Evolutionary conservation across 495 filamentous ascomycete species (phyloP), one percentile per base, ranked within the genome.

Genomic region (Aspergillus panamensis): DNA sequence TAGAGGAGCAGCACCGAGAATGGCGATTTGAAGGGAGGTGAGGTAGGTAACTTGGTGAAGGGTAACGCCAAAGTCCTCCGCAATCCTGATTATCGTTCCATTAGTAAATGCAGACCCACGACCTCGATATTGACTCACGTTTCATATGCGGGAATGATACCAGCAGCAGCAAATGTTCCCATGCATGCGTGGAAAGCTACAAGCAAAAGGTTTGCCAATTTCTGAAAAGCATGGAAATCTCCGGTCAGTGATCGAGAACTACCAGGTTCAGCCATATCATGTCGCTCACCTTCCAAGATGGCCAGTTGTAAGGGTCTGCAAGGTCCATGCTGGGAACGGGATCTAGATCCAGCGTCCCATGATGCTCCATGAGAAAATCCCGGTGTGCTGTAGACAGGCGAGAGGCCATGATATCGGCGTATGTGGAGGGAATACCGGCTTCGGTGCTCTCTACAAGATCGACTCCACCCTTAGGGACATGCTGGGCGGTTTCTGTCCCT

Each of bases 241-340:
- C 37, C 29, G n/a, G 13, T 47, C 25, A 51, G 40, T 40, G 13
- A 25, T 25, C 5, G 25, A 25, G 25, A 17, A 20, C 42, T 7
- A 6, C 40, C 12, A 20, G 1, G 6, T 29, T 30, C 45, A 21
- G 35, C 10, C 14, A 30, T 10, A 13, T 42, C 10, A 4, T n/a
- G 40, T 52, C 20, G 61, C 65, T 61, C 57, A 82, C 80, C 73
- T 82, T 82, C 80, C 79, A 82, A 47, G 65, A 63, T 14, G 79
- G 73, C 81, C 81, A 83, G 58, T 84, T 82, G 58, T 77, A 79
- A 37, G 81, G 81, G 60, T 83, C 81, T n/a, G 73, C 77, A 31
- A 73, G 69, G 45, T 69, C 71, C 65, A 75, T 72, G 32, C 73
- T 65, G 14, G 81, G 81, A 6, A 84, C 64, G 8, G 81, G 81